phyloP scores from a whole-genome alignment of 257 asterid genomes.

The Solanum gracilifrons region DNA sequence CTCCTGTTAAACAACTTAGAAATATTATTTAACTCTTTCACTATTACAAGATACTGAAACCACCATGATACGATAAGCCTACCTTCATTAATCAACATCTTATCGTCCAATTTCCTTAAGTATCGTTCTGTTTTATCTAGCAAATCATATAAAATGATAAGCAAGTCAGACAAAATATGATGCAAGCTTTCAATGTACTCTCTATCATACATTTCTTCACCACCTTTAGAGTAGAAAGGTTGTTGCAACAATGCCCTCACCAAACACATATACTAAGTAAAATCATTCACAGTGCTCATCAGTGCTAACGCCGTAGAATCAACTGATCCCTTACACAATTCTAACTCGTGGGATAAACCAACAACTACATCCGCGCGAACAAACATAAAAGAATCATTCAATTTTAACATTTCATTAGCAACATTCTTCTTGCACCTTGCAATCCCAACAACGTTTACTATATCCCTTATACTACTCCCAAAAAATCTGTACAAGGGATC shows the following conservation, averaged over 20 bases:
- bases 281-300: no score
- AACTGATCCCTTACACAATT: slow-evolving; percentile 10
- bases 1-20: no score
- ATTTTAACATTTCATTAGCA: slow-evolving; percentile 12
- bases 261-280: no score
- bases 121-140: background rate
- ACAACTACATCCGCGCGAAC: slow-evolving; percentile 40
- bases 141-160: background rate
- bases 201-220: background rate
- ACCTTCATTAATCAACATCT: background rate
- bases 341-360: slow-evolving; percentile 31
- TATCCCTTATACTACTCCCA: slow-evolving; percentile 20
- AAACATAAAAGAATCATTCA: slow-evolving; percentile 49
- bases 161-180: background rate
- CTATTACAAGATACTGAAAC: no score
- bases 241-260: background rate
- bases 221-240: background rate
- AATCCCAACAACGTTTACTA: slow-evolving; percentile 17
- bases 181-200: background rate
- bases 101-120: background rate
- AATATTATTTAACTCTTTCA: no score
- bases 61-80: background rate
- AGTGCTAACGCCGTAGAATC: no score
- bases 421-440: background rate
- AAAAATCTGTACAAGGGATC: slow-evolving; percentile 36